Base-by-base conservation (phyloP, 202 grass and related monocot species). In the Schoenoplectus tabernaemontani region DNA sequence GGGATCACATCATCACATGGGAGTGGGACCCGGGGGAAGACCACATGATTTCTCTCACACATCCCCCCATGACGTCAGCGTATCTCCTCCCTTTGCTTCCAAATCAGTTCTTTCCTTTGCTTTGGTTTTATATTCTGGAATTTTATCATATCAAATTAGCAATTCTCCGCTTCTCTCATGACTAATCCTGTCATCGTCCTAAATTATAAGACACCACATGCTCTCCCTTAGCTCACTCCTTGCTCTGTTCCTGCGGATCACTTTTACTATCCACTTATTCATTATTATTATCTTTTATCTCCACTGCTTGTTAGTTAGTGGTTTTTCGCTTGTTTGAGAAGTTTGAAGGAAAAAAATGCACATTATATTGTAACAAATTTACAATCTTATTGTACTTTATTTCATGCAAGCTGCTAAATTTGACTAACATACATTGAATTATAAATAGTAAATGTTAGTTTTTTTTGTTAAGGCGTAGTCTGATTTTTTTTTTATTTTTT, bases 1-100 rank as follows among this genome's bases (percentile, higher is more conserved):
- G 13, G 13, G 57, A 64, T 64, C 24, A 64, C 23, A 64, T 80
- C 37, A 50, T 64, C 78, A 80, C 78, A 80, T 80, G 78, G 57
- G 60, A 80, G 36, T 33, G 24, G 22, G 1, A 3, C 59, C 38
- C 57, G 19, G 26, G 59, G 59, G 53, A 73, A 80, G 23, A 79
- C 59, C 56, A 53, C 59, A 80, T 80, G 78, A 79, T 46, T 30
- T 26, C 23, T 10, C 58, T 60, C 74, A 59, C 74, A 76, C 70
- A 76, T 54, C 41, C 24, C 38, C 7, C 22, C 4, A 30, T 65
- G 78, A 80, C 78, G 78, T 80, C 59, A 80, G 59, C 78, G 78
- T 80, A 80, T 80, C 78, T 64, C 39, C 24, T 19, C 4, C 7
- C 33, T 51, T 51, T 51, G 48, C 48, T 51, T 51, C 48, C 48